These are phyloP conservation scores for Penicillium pancosmium DNA, from an alignment of 495 filamentous ascomycete genomes.

Conservation along the genomic window DNA sequence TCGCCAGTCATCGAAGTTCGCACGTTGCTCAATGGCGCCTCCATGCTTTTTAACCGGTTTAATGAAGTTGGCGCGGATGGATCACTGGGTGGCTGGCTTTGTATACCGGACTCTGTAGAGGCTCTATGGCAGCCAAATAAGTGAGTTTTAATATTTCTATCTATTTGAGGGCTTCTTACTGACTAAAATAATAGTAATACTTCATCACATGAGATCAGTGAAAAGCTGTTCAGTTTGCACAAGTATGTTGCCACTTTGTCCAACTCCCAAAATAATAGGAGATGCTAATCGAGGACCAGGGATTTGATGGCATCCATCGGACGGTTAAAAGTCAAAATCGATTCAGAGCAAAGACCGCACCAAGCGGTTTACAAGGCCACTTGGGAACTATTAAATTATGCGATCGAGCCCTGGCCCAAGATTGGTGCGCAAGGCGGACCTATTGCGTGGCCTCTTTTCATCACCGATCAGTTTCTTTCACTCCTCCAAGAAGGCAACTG, in stretches of 20 bases:
- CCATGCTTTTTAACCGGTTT: slow-evolving; percentile 37
- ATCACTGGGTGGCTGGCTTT: slow-evolving; percentile 34
- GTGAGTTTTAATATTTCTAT: slow-evolving; percentile 12
- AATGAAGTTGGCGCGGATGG: slow-evolving; percentile 24
- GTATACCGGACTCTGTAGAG: slow-evolving; percentile 18
- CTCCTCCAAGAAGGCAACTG: slow-evolving; percentile 38
- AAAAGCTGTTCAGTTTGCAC: slow-evolving; percentile 24
- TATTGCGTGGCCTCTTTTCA: slow-evolving; percentile 41
- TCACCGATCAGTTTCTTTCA: slow-evolving; percentile 31
- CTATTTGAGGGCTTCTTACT: no score
- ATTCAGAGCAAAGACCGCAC: slow-evolving; percentile 16
- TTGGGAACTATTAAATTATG: slow-evolving; percentile 34
- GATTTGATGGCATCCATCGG: slow-evolving; percentile 30
- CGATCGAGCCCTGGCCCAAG: slow-evolving; percentile 39
- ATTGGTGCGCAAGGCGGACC: slow-evolving; percentile 36
- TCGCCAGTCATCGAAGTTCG: slow-evolving; percentile 37
- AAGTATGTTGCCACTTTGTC: slow-evolving; percentile 14
- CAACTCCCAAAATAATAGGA: not conserved
- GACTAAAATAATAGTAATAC: slow-evolving; percentile 5
- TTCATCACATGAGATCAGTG: slow-evolving; percentile 2
- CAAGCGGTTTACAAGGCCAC: slow-evolving; percentile 25
- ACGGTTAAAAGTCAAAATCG: slow-evolving; percentile 22
- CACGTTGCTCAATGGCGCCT: slow-evolving; percentile 37
- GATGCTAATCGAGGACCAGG: slow-evolving; percentile 7
- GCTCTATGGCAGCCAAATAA: slow-evolving; percentile 20